Percentiles rank a stretch among this genome's conserved stretches.
Conservation (phyloP, 495 filamentous ascomycete genomes). For the Immersiella caudata region DNA sequence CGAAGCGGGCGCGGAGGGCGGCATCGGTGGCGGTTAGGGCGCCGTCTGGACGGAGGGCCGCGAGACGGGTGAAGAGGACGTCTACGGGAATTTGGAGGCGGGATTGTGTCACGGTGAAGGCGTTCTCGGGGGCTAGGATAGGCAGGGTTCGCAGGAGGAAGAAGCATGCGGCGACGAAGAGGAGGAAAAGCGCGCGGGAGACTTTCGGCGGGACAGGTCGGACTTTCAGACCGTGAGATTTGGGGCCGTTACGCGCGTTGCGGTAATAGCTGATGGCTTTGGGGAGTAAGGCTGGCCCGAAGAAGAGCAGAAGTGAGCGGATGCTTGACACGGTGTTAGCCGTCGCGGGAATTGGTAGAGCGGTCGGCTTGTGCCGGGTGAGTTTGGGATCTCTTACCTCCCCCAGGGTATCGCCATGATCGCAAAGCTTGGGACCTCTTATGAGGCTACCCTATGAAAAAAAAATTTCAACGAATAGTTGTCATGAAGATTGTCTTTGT, state of each 20-base stretch:
- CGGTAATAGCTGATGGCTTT: constrained; percentile 73
- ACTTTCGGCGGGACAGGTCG: constrained; percentile 59
- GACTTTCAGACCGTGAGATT: constrained; percentile 47
- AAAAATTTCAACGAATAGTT: neutral
- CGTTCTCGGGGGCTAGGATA: constrained; percentile 71
- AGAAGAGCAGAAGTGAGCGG: constrained; percentile 79
- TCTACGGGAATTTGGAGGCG: constrained; percentile 83
- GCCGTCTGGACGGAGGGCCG: constrained; percentile 57
- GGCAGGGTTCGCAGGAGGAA: constrained; percentile 69
- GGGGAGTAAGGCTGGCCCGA: constrained; percentile 82
- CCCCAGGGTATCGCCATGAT: constrained; percentile 51
- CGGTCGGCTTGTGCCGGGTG: neutral
- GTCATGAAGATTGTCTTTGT: neutral
- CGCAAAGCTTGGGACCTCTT: constrained; percentile 18
- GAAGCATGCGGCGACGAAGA: constrained; percentile 57
- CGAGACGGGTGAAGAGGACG: constrained; percentile 80
- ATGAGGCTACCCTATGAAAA: constrained; percentile 8
- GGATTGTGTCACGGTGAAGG: constrained; percentile 77
- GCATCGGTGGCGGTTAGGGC: constrained; percentile 63
- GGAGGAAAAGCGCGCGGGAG: constrained; percentile 59
- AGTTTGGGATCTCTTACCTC: constrained; percentile 42
- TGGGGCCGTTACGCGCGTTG: constrained; percentile 49
- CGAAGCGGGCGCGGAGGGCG: constrained; percentile 66
- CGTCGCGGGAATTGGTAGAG: neutral
- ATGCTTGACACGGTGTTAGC: constrained; percentile 49